Evolutionary conservation across 2,329 filamentous ascomycete species (phyloP).

Genomic region (Fusarium chuoi): DNA sequence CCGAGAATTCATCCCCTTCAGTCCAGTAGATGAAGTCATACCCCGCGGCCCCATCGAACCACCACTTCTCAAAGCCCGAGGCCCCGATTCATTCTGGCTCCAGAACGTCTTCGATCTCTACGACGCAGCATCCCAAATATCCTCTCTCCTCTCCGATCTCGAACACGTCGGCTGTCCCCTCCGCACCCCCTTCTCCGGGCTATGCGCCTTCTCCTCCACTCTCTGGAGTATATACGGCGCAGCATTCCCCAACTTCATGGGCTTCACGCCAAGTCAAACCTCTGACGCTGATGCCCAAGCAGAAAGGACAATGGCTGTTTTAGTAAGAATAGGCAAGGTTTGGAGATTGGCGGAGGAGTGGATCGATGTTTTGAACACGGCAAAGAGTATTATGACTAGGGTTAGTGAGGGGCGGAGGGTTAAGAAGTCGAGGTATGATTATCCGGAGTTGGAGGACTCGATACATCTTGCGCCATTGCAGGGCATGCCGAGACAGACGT

Average conservation of each 20-base stretch:
- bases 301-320: slow-evolving; percentile 12
- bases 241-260: slow-evolving; percentile 35
- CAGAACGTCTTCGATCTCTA: slow-evolving; percentile 32
- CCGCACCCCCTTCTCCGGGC: slow-evolving; percentile 35
- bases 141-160: slow-evolving; percentile 32
- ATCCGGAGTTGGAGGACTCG: slow-evolving; percentile 39
- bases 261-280: slow-evolving; percentile 6
- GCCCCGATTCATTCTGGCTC: slow-evolving; percentile 34
- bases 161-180: slow-evolving; percentile 34
- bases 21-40: slow-evolving; percentile 37
- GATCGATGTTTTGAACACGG: slow-evolving; percentile 39
- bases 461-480: slow-evolving; percentile 39
- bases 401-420: slow-evolving; percentile 11
- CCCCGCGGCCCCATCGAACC: slow-evolving; percentile 39
- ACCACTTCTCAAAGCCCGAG: slow-evolving; percentile 33
- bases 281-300: slow-evolving; percentile 24
- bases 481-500: slow-evolving; percentile 38
- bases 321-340: slow-evolving; percentile 26
- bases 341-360: slow-evolving; percentile 43
- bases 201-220: slow-evolving; percentile 35
- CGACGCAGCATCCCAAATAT: slow-evolving; percentile 38
- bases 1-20: slow-evolving; percentile 40
- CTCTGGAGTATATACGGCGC: slow-evolving; percentile 37
- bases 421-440: slow-evolving; percentile 40
- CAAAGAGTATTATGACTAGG: slow-evolving; percentile 27